Base-by-base conservation (phyloP, 2,329 filamentous ascomycete genomes). In the Phoma herbarum region DNA sequence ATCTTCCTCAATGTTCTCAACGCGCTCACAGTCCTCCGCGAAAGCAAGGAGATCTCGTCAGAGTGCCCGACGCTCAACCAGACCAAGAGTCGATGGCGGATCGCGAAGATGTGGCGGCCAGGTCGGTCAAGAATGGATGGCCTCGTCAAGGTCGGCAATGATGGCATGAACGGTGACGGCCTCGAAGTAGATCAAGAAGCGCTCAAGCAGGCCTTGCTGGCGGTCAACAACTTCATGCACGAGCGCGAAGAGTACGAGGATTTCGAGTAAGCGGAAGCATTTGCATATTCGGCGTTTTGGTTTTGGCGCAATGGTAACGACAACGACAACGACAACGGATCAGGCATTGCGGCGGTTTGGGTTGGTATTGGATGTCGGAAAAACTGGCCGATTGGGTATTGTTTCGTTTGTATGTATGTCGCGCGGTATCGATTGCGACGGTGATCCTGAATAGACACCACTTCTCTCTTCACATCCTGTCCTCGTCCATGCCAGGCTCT, bases 161-260 rank as follows among this genome's bases (percentile, higher is more conserved):
- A 76, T 33, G 62, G 66, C 39, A 67, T 69, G 67, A 64, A 61
- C 35, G 68, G 68, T 26, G 71, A 71, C 49, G 74, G 73, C 12
- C 63, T 77, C 44, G 73, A 76, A 26, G 61, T 77, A 43, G 67
- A 69, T 49, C 71, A 76, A 52, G 71, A 76, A 35, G 59, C 61
- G 33, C 58, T 77, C 29, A 71, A 70, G 37, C 60, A 72, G 57
- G 74, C 73, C 9, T 59, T 77, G 52, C 70, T 71, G 52, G 73
- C 74, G 11, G 52, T 77, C 41, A 76, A 77, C 62, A 76, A 76
- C 64, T 77, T 76, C 64, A 76, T 77, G 63, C 69, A 76, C 29
- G 74, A 77, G 52, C 66, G 66, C 41, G 68, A 68, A 45, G 75
- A 77, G 52, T 69, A 64, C 39, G 66, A 65, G 12, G 53, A 60